Evolutionary conservation across 23 red algal genomes (phyloP).

Genomic region (Gracilaria caudata): DNA sequence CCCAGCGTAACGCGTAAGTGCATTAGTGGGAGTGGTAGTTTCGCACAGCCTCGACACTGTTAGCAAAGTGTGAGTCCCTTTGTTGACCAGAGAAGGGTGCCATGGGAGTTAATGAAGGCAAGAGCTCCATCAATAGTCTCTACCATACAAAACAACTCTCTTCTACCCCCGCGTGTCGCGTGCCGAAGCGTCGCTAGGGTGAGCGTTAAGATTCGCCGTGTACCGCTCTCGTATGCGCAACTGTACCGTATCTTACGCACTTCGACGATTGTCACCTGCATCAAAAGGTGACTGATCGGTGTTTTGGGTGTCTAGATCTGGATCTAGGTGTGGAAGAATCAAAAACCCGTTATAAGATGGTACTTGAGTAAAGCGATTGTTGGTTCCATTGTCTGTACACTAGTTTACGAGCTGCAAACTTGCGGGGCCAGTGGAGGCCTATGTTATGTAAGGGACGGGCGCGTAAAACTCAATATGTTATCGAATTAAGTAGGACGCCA

Average conservation of each 20-base stretch:
- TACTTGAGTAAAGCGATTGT: neutral
- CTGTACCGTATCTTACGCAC: too few species aligned
- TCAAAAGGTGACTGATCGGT: neutral
- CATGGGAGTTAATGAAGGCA: neutral
- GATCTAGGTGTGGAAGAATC: neutral
- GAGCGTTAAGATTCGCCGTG: too few species aligned
- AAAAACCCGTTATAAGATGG: neutral
- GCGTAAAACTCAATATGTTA: neutral
- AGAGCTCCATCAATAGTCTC: neutral
- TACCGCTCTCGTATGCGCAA: too few species aligned
- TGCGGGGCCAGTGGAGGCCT: neutral
- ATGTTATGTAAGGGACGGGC: neutral
- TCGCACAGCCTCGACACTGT: too few species aligned
- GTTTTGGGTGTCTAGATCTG: neutral
- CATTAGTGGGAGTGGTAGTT: too few species aligned
- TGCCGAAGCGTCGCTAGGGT: neutral
- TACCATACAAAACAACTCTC: neutral
- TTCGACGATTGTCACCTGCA: neutral
- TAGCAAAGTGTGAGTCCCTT: neutral
- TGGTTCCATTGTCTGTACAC: constrained; percentile 11
- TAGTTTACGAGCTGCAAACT: neutral
- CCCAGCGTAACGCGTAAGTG: too few species aligned
- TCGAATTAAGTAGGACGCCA: neutral
- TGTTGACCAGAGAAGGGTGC: neutral
- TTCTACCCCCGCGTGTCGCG: neutral